Percentiles rank a stretch among this genome's conserved stretches.
Evolutionary conservation across 2,329 filamentous ascomycete genomes (phyloP).

Genomic region (Massarina eburnea): DNA sequence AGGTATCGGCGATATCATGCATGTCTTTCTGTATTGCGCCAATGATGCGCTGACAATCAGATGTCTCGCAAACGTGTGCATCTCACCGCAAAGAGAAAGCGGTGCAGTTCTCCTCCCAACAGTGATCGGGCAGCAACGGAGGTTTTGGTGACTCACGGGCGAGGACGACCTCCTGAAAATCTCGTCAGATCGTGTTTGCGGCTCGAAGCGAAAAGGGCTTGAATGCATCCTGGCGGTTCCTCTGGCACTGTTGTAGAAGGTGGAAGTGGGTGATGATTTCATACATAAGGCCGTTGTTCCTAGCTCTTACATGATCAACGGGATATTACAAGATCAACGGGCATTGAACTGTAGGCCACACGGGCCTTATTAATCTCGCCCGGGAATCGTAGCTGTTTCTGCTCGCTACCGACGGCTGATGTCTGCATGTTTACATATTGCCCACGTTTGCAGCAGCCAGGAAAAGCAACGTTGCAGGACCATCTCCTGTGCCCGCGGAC

Average conservation of each 20-base stretch:
- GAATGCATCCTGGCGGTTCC: no score
- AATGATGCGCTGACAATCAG: conserved; percentile 7
- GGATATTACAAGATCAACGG: conserved; percentile 7
- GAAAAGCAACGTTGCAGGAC: conserved; percentile 3
- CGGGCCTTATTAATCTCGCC: conserved; percentile 4
- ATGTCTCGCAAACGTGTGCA: conserved; percentile 19
- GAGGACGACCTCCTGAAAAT: not conserved
- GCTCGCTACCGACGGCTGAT: conserved; percentile 30
- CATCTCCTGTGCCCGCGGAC: not conserved
- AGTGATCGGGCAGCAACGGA: not conserved
- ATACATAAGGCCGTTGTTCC: conserved; percentile 17
- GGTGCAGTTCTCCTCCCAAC: conserved; percentile 10
- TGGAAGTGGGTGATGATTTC: conserved; percentile 2
- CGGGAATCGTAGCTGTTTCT: conserved; percentile 15
- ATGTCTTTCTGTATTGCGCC: not conserved
- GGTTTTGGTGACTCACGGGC: not conserved
- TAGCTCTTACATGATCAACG: conserved; percentile 23
- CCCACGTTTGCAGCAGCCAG: conserved; percentile 14
- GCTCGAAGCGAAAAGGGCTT: not conserved
- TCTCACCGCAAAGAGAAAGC: conserved; percentile 17
- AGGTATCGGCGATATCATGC: conserved; percentile 5
- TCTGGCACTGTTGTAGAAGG: not conserved
- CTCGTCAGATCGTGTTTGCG: not conserved
- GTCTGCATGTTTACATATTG: conserved; percentile 19
- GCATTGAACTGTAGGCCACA: not conserved